Evolutionary conservation across 2,329 filamentous ascomycete species (phyloP), one percentile per base, ranked within the genome.

Genomic region (Aspergillus hiratsukae): DNA sequence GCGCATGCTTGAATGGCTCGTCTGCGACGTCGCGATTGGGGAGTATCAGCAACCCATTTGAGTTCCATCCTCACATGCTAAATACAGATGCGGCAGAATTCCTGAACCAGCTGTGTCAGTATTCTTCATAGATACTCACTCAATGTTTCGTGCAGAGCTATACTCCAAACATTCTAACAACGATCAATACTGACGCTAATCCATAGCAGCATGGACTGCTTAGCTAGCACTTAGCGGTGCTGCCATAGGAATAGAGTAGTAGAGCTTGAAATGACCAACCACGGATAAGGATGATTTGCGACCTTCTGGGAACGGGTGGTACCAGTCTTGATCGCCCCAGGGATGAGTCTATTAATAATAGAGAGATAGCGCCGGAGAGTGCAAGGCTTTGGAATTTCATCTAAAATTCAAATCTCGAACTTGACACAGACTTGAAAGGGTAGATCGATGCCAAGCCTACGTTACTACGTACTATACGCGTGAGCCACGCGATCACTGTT

Each of bases 31-130:
- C 70, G 68, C 50, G 69, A 68, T 49, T 71, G 69, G 25, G 70
- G 69, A 35, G 62, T 69, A 64, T 72, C 64, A 5, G 69, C 65
- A 14, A 72, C 61, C 70, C 70, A 73, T 40, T 65, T 72, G 50
- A 72, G 58, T 55, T 72, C 70, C 70, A 73, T 73, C 11, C 21
- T 49, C 49, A 41, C 41, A 49, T 52, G 6, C 19, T 37, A 29
- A 11, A 45, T 45, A 23, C n/a, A 45, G 21, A 21, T 45, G 19
- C n/a, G 17, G 41, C 19, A 45, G 41, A 45, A 37, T 37, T 17
- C 37, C 53, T 23, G 6, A 8, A 29, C 28, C n/a, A 23, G 46
- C 46, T 48, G 11, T 27, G 31, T 37, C 14, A 17, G 31, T 37
- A 17, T 17, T 1, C 6, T 37, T 37, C 31, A 37, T 37, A 17